Base-by-base conservation (phyloP, 306 rosid species). In the Coriaria nepalensis region DNA sequence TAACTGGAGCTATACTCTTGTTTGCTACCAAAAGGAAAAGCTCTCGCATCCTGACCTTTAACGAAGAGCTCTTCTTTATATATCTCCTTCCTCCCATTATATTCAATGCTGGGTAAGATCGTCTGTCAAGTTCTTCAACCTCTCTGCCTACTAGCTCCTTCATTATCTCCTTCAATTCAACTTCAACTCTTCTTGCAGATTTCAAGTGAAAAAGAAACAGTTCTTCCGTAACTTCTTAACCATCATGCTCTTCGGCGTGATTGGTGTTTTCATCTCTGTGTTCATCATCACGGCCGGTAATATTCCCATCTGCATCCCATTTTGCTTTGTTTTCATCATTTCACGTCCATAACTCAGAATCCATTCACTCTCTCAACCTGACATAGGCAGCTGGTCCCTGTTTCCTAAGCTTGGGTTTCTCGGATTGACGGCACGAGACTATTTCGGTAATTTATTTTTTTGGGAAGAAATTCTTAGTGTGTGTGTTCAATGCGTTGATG, bases 81-180 rank as follows among this genome's bases (percentile, higher is more conserved):
- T 84, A 90, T 74, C 97, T 90, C 39, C 94, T 84, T 64, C 97
- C 97, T 41, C 97, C 97, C 2, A 90, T 90, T 9, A 84, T 84
- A 49, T 90, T 84, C 80, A 90, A 90, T 79, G 97, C 94, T 6
- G 94, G 95, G 97, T 84, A 79, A 59, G 56, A 45, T 9, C 29
- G 38, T 43, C 42, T 63, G 44, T 35, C 63, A 10, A 48, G 8
- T 60, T 43, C 1, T 8, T 5, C 10, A 44, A 52, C 66, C 60
- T 50, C 29, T 36, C 32, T 50, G 37, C 38, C 39, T 42, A 20
- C 9, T 20, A 29, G 33, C 10, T 14, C 32, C 14, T 51, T 8
- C 2, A 43, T 37, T 36, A 34, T 49, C 29, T 68, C 51, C 33
- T 47, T 37, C 37, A 15, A 43, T 47, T 64, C 34, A 33, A 10